Evolutionary conservation across 2,329 filamentous ascomycete species (phyloP).

Genomic region (Exophiala bonariae): DNA sequence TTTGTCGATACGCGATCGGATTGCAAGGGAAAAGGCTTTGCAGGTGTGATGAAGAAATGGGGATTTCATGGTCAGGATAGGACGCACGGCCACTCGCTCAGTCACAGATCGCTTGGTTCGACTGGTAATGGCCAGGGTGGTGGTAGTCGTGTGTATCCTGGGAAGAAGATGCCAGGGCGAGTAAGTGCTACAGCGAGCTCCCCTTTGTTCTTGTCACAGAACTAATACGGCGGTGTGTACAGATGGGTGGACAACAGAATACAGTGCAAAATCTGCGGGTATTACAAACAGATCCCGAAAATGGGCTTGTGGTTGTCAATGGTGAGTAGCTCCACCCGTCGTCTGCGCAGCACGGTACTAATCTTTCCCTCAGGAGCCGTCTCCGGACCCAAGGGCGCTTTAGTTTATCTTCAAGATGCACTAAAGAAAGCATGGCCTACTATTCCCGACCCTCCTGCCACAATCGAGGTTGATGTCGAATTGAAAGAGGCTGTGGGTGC

Average conservation of each 20-base stretch:
- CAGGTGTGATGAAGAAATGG: slow-evolving; percentile 96
- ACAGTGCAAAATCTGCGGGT: slow-evolving; percentile 92
- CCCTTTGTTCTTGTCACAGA: too few relatives aligned
- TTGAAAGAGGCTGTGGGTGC: slow-evolving; percentile 14
- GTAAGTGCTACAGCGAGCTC: too few relatives aligned
- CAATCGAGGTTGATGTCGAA: slow-evolving; percentile 13
- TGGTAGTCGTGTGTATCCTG: slow-evolving; percentile 87
- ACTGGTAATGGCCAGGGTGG: slow-evolving; percentile 86
- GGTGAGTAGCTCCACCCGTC: too few relatives aligned
- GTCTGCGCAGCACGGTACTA: neutral
- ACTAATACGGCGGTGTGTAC: slow-evolving; percentile 28
- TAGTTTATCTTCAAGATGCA: slow-evolving; percentile 85
- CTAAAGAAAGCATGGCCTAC: slow-evolving; percentile 79
- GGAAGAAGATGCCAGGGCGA: slow-evolving; percentile 91
- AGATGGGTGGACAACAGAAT: slow-evolving; percentile 86
- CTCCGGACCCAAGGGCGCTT: slow-evolving; percentile 81
- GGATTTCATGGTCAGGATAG: slow-evolving; percentile 86
- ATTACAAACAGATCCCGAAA: slow-evolving; percentile 80
- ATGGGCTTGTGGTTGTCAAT: slow-evolving; percentile 85
- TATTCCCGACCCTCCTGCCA: slow-evolving; percentile 33
- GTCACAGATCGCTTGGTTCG: slow-evolving; percentile 89
- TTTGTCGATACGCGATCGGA: slow-evolving; percentile 82
- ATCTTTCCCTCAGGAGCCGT: slow-evolving; percentile 60
- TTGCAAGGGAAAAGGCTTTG: slow-evolving; percentile 87
- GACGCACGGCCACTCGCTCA: slow-evolving; percentile 92